These are phyloP conservation scores for Orbilia blumenaviensis DNA, from an alignment of 2,329 filamentous ascomycete species.

Conservation along the genomic window DNA sequence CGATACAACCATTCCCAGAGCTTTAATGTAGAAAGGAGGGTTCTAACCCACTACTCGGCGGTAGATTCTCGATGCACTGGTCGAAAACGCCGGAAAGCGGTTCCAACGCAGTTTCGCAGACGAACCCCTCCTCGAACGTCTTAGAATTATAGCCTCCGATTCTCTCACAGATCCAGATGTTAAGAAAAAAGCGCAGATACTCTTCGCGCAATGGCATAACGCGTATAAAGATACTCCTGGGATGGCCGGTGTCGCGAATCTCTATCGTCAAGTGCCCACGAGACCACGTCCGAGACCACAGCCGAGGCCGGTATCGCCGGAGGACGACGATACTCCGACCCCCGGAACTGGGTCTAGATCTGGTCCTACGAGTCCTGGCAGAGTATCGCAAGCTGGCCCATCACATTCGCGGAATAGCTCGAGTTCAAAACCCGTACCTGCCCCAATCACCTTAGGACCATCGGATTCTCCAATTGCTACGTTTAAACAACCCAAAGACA, in stretches of 20 bases:
- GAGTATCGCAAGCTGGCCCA: conserved; percentile 62
- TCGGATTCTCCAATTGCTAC: conserved; percentile 61
- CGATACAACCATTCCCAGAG: conserved; percentile 3
- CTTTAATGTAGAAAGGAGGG: too few species aligned
- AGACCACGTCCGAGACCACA: conserved; percentile 59
- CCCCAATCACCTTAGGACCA: conserved; percentile 59
- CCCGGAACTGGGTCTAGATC: conserved; percentile 57
- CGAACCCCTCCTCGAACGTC: conserved; percentile 87
- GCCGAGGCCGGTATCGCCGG: conserved; percentile 62
- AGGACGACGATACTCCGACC: conserved; percentile 54
- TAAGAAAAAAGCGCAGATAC: conserved; percentile 83
- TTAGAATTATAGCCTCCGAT: conserved; percentile 86
- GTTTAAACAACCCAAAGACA: conserved; percentile 56
- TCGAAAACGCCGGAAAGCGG: conserved; percentile 88
- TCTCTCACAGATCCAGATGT: conserved; percentile 84
- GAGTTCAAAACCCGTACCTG: conserved; percentile 58
- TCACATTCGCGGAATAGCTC: conserved; percentile 58
- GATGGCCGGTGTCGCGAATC: conserved; percentile 77
- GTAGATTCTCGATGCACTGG: conserved; percentile 83
- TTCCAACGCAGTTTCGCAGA: conserved; percentile 91
- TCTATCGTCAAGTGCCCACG: conserved; percentile 76
- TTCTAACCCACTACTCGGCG: neutral
- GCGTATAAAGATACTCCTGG: conserved; percentile 84
- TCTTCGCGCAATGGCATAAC: conserved; percentile 86
- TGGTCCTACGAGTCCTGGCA: conserved; percentile 13